Percentiles rank a stretch among this genome's conserved stretches.
Evolutionary conservation across 2,329 filamentous ascomycete genomes (phyloP).

Genomic region (Karstenula rhodostoma): DNA sequence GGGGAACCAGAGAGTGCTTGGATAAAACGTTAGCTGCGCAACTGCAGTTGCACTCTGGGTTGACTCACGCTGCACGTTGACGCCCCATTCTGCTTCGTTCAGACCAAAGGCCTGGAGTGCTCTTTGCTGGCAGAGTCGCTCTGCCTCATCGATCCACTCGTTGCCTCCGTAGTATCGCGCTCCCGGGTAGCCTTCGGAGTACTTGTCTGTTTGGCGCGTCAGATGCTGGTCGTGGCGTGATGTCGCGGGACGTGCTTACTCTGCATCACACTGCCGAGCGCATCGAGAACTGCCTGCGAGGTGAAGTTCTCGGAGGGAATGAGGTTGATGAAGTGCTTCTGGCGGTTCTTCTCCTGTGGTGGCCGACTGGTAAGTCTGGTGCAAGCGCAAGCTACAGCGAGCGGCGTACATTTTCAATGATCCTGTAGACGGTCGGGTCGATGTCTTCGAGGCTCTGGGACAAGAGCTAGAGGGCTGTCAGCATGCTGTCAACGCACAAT

Average conservation of each 20-base stretch:
- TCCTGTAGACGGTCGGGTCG: slow-evolving; percentile 85
- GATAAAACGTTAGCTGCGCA: slow-evolving; percentile 23
- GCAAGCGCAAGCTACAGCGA: slow-evolving; percentile 19
- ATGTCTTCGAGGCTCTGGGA: slow-evolving; percentile 80
- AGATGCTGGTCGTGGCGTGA: slow-evolving; percentile 55
- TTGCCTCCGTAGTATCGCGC: slow-evolving; percentile 99
- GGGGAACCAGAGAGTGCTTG: slow-evolving; percentile 81
- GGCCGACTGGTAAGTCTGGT: slow-evolving; percentile 27
- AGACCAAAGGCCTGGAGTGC: slow-evolving; percentile 91
- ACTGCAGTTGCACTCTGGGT: neutral
- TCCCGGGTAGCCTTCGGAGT: slow-evolving; percentile 97
- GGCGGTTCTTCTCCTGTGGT: slow-evolving; percentile 85
- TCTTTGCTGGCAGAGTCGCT: slow-evolving; percentile 92
- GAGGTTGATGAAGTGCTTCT: slow-evolving; percentile 99
- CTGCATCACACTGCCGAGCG: slow-evolving; percentile 71
- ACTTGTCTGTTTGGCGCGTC: slow-evolving; percentile 75
- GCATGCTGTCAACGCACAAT: neutral
- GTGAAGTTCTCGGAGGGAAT: slow-evolving; percentile 99
- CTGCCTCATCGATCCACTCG: slow-evolving; percentile 97
- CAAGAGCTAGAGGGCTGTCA: slow-evolving; percentile 70
- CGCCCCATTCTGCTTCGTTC: slow-evolving; percentile 90
- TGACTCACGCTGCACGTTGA: slow-evolving; percentile 86
- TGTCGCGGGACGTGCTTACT: slow-evolving; percentile 63
- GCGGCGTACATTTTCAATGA: slow-evolving; percentile 80
- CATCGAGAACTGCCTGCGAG: slow-evolving; percentile 96